Evolutionary conservation across 345 rosid genomes (phyloP).

Genomic region (Noccaea caerulescens): DNA sequence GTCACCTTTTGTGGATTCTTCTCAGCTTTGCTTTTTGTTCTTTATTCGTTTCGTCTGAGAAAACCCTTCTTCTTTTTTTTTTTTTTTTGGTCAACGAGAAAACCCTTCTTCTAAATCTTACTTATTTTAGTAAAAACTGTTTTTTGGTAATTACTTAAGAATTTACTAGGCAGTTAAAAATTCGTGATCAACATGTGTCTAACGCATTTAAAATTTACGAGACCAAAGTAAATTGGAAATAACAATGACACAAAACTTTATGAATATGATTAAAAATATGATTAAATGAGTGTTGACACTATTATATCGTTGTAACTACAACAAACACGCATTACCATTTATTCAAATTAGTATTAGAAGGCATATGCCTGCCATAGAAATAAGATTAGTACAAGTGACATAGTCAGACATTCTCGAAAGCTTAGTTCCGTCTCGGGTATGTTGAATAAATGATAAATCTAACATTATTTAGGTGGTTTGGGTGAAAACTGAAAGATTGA

Average conservation of each 20-base stretch:
- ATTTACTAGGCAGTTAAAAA: background rate
- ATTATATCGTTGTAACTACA: conserved; percentile 1
- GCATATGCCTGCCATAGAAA: no score
- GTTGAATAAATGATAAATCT: no score
- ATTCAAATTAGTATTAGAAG: no score
- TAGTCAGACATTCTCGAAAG: no score
- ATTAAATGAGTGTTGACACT: background rate
- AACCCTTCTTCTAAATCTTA: no score
- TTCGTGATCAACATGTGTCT: background rate
- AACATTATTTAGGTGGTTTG: no score
- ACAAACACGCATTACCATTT: conserved; percentile 1
- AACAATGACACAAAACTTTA: background rate
- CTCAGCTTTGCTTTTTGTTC: conserved; percentile 29
- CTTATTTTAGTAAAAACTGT: background rate
- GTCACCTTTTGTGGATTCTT: conserved; percentile 33
- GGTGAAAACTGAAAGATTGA: no score
- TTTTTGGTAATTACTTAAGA: background rate
- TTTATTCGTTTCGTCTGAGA: conserved; percentile 41
- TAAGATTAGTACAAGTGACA: no score
- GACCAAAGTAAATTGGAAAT: background rate
- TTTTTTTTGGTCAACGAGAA: no score
- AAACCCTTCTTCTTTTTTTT: conserved; percentile 37
- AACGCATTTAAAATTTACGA: background rate
- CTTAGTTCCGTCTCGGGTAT: no score
- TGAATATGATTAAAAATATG: background rate